Evolutionary conservation across 1,284 basidiomycete species (phyloP).

Genomic region (Cryptococcus sp.): DNA sequence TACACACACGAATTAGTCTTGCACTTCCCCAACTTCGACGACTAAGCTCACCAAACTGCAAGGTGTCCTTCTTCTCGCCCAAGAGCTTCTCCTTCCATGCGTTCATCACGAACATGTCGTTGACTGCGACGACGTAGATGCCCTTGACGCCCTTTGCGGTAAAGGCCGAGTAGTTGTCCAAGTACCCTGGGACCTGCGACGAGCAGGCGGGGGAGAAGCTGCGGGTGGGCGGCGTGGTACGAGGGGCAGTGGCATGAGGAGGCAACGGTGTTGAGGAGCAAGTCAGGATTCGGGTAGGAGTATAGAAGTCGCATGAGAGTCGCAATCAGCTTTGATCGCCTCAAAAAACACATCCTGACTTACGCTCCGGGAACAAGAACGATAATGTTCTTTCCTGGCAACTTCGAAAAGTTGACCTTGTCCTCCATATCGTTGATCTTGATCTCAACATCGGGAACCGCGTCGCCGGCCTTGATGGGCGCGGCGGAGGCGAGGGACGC

Average conservation of each 20-base stretch:
- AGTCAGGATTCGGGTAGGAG: background rate
- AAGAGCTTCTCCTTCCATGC: conserved; percentile 72
- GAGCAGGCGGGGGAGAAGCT: conserved; percentile 62
- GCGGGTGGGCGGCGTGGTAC: background rate
- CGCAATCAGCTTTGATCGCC: too few relatives aligned
- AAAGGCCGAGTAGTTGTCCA: conserved; percentile 64
- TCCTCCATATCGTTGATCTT: conserved; percentile 62
- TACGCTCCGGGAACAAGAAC: conserved; percentile 57
- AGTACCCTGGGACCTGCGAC: conserved; percentile 67
- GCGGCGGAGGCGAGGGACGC: conserved; percentile 57
- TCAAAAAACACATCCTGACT: conserved; percentile 11
- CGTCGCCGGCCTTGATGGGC: conserved; percentile 59
- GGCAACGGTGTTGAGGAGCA: too few relatives aligned
- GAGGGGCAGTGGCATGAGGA: background rate
- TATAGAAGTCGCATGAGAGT: too few relatives aligned
- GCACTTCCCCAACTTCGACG: background rate
- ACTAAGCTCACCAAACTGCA: conserved; percentile 47
- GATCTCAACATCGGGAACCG: conserved; percentile 58
- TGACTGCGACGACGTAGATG: conserved; percentile 69
- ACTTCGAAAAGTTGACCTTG: conserved; percentile 57
- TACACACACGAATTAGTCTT: conserved; percentile 6
- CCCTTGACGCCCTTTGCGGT: conserved; percentile 68
- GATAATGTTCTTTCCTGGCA: conserved; percentile 69
- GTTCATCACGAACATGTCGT: conserved; percentile 64
- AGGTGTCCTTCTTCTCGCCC: conserved; percentile 24